Evolutionary conservation across 148 eudicot species (phyloP).

Genomic region (Nepenthes mirabilis): DNA sequence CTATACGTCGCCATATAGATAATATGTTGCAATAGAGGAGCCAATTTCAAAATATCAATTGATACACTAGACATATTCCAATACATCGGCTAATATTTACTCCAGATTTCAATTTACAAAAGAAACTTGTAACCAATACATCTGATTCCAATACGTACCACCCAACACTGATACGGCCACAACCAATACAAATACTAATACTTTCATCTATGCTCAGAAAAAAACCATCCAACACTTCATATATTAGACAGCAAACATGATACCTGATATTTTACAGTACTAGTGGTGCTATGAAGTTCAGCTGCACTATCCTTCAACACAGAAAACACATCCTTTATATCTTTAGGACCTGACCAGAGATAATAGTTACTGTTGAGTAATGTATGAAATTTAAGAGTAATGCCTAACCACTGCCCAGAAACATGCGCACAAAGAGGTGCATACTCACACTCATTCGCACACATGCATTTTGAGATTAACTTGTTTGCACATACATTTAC

Average conservation of each 20-base stretch:
- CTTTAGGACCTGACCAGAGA: slow-evolving; percentile 56
- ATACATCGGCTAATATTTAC: no score
- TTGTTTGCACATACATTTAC: no score
- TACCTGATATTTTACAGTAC: slow-evolving; percentile 73
- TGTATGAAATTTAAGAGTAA: no score
- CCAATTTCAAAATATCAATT: no score
- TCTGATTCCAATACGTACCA: not conserved
- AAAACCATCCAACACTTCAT: not conserved
- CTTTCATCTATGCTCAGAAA: not conserved
- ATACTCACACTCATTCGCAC: no score
- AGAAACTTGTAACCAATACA: not conserved
- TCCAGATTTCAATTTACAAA: no score
- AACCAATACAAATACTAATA: slow-evolving; percentile 1
- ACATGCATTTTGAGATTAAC: no score
- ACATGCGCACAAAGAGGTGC: not conserved
- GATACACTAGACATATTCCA: no score
- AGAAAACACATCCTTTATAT: slow-evolving; percentile 62
- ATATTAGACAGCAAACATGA: not conserved
- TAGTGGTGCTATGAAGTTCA: slow-evolving; percentile 46
- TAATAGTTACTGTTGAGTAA: no score
- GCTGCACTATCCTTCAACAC: slow-evolving; percentile 57
- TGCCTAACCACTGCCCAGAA: not conserved
- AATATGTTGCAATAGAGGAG: no score
- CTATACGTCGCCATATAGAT: no score
- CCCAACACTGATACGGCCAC: not conserved